Base-by-base conservation (phyloP, 345 rosid genomes). In the Dimocarpus longan region DNA sequence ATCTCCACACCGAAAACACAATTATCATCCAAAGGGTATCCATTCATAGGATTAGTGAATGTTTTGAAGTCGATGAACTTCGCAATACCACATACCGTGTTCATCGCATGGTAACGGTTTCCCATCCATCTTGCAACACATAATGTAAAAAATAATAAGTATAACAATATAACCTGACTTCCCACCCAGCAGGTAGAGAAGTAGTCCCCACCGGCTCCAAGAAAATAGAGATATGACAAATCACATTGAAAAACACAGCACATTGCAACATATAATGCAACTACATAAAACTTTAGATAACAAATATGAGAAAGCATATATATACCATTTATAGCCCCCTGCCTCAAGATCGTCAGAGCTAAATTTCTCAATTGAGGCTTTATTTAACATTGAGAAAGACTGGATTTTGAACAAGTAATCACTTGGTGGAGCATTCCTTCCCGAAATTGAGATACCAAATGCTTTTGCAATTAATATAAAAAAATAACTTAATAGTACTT, bases 251-350 rank as follows among this genome's bases (percentile, higher is more conserved):
- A 26, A 26, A 26, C 28, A 26, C 28, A 26, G 1, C 28, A 26
- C 28, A 1, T 26, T 26, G 28, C 28, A 26, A 26, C 28, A 26
- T 26, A 26, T 26, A 26, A 44, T 10, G 50, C 50, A 44, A 6
- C 8, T 44, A 44, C 50, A 6, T 6, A 44, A 44, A 44, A 44
- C 50, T 44, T 6, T 44, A 64, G 18, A 32, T 1, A 66, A 39
- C 39, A 40, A 18, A 37, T 10, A 44, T 44, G 50, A 10, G 11
- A 44, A 44, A 44, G 8, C 7, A 44, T 44, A 44, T 6, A n/a
- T n/a, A 44, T 67, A 70, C 73, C 39, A 70, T 46, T 70, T 70
- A 16, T 6, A 70, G 59, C 37, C 19, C 18, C 73, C 57, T 11
- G 28, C 57, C 18, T 70, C 59, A 10, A 70, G n/a, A 59, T 44